phyloP scores from a whole-genome alignment of 2,329 filamentous ascomycete species.

The Basipetospora chlamydospora region DNA sequence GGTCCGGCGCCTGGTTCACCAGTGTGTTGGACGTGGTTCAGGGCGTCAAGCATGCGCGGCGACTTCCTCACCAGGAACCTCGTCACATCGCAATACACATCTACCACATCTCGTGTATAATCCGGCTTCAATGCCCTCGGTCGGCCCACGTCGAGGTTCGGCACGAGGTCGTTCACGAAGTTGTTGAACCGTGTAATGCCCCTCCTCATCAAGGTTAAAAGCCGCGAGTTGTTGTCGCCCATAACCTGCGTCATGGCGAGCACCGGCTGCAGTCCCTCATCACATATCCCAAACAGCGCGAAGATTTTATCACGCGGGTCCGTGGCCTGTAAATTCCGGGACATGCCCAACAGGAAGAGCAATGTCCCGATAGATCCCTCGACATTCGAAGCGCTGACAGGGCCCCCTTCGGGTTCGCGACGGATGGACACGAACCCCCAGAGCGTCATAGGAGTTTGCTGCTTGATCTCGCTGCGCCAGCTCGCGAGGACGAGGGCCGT shows the following conservation, averaged over 20 bases:
- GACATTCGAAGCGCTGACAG: neutral
- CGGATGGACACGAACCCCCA: too few species aligned
- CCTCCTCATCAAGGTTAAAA: conserved; percentile 3
- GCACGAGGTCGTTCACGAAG: conserved; percentile 5
- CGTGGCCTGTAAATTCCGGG: neutral
- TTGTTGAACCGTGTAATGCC: conserved; percentile 7
- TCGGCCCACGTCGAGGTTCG: conserved; percentile 6
- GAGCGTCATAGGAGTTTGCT: too few species aligned
- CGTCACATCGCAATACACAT: conserved; percentile 9
- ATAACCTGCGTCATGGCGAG: too few species aligned
- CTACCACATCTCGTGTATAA: conserved; percentile 7
- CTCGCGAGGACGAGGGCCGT: neutral
- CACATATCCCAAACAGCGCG: neutral
- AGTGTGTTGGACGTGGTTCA: conserved; percentile 8
- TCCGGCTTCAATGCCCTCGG: conserved; percentile 7
- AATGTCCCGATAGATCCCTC: neutral
- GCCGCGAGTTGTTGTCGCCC: too few species aligned
- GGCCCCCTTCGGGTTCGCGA: too few species aligned
- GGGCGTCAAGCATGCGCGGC: conserved; percentile 7
- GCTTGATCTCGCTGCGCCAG: neutral
- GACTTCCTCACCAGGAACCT: conserved; percentile 8
- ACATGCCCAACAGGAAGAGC: neutral
- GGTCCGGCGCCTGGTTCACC: conserved; percentile 6
- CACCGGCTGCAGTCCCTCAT: neutral
- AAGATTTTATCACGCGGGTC: conserved; percentile 2